A percentile compares a stretch with the other conserved stretches of the same genome.
phyloP scores from a whole-genome alignment of 345 rosid species.

The Boechera retrofracta region DNA sequence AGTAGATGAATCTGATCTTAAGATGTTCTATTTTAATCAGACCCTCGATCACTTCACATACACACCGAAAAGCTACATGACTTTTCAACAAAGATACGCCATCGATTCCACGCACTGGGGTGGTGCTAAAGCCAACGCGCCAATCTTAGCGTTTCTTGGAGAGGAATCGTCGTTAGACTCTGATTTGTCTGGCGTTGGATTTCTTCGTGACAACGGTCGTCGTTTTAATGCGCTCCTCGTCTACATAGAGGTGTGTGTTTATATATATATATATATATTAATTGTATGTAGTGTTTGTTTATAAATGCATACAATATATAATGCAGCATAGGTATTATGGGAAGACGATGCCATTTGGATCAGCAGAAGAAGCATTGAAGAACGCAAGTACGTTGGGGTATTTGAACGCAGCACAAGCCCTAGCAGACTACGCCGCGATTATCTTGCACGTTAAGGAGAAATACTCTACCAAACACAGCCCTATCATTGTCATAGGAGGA shows the following conservation, averaged over 20 bases:
- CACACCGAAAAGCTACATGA: constrained; percentile 56
- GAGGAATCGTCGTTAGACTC: constrained; percentile 49
- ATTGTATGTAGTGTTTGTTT: not conserved
- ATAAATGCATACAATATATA: not conserved
- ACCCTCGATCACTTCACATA: constrained; percentile 66
- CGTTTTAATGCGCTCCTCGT: constrained; percentile 50
- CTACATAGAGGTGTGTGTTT: constrained; percentile 50
- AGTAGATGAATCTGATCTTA: constrained; percentile 26
- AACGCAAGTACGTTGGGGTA: constrained; percentile 57
- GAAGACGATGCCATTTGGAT: constrained; percentile 57
- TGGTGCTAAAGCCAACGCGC: constrained; percentile 53
- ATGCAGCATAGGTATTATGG: constrained; percentile 65
- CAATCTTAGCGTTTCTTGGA: constrained; percentile 58
- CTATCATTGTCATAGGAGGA: constrained; percentile 71
- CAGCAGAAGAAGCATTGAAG: constrained; percentile 52
- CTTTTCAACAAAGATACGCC: constrained; percentile 57
- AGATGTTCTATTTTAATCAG: constrained; percentile 48
- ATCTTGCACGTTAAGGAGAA: constrained; percentile 54
- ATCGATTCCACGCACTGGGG: constrained; percentile 57
- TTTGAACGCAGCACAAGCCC: constrained; percentile 63
- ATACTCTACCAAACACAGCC: constrained; percentile 49
- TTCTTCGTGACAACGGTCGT: constrained; percentile 50
- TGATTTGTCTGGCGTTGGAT: constrained; percentile 31
- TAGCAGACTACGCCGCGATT: constrained; percentile 66
- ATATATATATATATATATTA: not conserved